Evolutionary conservation across 441 rosid species (phyloP).

Genomic region (Arabidopsis hybrid): DNA sequence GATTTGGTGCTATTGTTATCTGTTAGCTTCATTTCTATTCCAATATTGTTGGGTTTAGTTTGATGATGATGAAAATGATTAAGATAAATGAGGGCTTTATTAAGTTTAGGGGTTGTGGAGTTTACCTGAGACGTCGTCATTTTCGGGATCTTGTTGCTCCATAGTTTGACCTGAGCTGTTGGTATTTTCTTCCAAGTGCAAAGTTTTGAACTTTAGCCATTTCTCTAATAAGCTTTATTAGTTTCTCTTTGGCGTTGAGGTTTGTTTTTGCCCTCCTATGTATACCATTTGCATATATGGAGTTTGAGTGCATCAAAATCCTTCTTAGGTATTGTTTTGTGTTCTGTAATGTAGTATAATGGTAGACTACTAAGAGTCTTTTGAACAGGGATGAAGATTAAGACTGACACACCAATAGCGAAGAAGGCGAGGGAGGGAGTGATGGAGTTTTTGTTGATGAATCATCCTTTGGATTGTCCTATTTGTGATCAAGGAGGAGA

Average conservation of each 20-base stretch:
- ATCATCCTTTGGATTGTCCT: constrained; percentile 97
- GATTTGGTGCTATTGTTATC: neutral
- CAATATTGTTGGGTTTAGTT: neutral
- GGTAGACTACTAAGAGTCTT: constrained; percentile 13
- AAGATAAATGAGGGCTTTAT: neutral
- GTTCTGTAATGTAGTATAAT: constrained; percentile 19
- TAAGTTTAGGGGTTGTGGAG: neutral
- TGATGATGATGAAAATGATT: constrained; percentile 5
- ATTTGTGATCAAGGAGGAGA: constrained; percentile 99
- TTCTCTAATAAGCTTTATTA: neutral
- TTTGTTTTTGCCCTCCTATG: neutral
- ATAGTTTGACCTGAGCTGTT: neutral
- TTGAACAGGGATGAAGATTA: constrained; percentile 88
- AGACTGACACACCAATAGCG: constrained; percentile 92
- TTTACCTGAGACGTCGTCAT: neutral
- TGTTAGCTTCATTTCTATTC: constrained; percentile 20
- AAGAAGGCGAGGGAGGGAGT: constrained; percentile 98
- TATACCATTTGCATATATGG: neutral
- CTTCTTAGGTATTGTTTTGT: neutral
- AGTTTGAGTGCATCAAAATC: neutral
- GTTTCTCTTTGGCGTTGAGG: neutral
- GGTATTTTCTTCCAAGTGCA: constrained; percentile 2
- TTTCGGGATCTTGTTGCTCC: constrained; percentile 9
- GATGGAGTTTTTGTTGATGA: constrained; percentile 96
- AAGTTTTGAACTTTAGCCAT: neutral